phyloP scores from a whole-genome alignment of 2,329 filamentous ascomycete species.

The Colletotrichum navitas region DNA sequence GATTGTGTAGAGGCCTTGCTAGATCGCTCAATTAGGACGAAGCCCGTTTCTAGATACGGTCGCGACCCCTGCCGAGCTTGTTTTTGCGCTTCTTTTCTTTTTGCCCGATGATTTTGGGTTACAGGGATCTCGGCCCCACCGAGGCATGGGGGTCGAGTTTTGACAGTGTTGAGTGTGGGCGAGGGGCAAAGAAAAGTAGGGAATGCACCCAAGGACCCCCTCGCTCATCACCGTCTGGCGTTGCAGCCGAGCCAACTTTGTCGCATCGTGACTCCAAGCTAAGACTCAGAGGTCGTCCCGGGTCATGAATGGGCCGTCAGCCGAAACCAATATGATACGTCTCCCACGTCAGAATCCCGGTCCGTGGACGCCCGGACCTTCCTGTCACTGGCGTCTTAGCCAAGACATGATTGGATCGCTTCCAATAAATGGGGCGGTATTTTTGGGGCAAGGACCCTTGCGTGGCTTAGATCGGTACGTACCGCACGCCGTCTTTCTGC shows the following conservation, averaged over 20 bases:
- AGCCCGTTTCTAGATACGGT: constrained; percentile 36
- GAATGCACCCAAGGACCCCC: neutral
- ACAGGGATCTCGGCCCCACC: constrained; percentile 29
- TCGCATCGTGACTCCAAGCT: constrained; percentile 32
- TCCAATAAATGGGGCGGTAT: neutral
- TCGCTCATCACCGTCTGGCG: constrained; percentile 38
- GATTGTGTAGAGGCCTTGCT: constrained; percentile 32
- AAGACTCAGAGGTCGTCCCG: constrained; percentile 28
- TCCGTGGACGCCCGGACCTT: constrained; percentile 28
- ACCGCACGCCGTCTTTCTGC: neutral
- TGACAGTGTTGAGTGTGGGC: neutral
- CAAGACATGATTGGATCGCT: constrained; percentile 13
- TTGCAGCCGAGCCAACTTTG: constrained; percentile 38
- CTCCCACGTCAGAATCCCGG: constrained; percentile 40
- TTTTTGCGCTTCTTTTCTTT: constrained; percentile 33
- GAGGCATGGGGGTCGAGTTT: neutral
- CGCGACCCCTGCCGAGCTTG: constrained; percentile 40
- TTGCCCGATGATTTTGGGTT: constrained; percentile 26
- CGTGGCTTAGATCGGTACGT: constrained; percentile 18
- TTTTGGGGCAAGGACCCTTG: neutral
- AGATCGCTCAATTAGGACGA: constrained; percentile 36
- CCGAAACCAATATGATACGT: constrained; percentile 44
- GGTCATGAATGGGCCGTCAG: constrained; percentile 41
- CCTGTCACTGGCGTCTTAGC: constrained; percentile 22
- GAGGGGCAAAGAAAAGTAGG: neutral